phyloP scores from a whole-genome alignment of 306 rosid genomes.

The Arachis hypogaea region DNA sequence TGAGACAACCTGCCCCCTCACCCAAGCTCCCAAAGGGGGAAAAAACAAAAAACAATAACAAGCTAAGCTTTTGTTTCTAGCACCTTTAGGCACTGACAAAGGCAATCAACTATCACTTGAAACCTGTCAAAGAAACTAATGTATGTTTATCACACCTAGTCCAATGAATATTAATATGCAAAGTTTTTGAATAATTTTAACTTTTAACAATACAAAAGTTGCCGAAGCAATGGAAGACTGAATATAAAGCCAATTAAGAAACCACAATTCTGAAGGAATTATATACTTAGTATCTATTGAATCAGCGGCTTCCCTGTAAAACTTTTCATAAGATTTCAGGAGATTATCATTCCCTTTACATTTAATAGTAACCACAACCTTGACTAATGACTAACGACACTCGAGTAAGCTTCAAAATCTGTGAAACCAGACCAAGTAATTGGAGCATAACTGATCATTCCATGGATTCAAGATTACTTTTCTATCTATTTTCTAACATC shows the following conservation, averaged over 20 bases:
- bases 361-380: constrained; percentile 3
- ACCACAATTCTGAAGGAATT: constrained; percentile 4
- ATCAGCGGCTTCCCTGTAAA: background rate
- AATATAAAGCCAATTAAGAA: background rate
- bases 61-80: background rate
- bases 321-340: background rate
- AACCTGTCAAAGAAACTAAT: constrained; percentile 22
- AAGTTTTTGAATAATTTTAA: background rate
- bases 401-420: background rate
- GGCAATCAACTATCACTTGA: constrained; percentile 12
- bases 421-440: constrained; percentile 3
- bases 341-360: background rate
- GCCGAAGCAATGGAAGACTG: constrained; percentile 2
- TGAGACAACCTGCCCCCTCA: background rate
- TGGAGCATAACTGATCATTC: background rate
- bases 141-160: background rate
- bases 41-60: background rate
- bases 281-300: background rate
- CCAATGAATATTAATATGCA: background rate
- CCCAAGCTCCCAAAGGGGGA: too few species aligned
- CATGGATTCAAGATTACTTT: background rate
- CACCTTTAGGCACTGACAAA: background rate
- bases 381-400: constrained; percentile 10
- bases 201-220: background rate
- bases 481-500: background rate